Evolutionary conservation across 257 asterid genomes (phyloP).

Genomic region (Fraxinus americana): DNA sequence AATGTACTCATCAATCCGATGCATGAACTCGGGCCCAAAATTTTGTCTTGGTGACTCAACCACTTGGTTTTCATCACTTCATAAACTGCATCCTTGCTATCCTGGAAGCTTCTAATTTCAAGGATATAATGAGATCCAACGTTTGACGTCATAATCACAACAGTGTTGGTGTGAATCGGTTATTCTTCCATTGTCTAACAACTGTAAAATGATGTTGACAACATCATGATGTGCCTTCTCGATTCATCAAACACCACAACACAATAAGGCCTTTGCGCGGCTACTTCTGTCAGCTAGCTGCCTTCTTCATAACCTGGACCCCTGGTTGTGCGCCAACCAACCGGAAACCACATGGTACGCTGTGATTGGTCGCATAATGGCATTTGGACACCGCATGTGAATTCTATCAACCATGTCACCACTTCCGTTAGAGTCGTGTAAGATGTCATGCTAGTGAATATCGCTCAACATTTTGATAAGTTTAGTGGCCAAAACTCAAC

Average conservation of each 20-base stretch:
- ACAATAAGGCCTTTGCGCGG: slow-evolving; percentile 85
- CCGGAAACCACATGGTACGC: slow-evolving; percentile 74
- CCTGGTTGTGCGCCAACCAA: slow-evolving; percentile 97
- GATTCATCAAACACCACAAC: slow-evolving; percentile 87
- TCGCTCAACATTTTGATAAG: no score
- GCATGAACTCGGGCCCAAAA: slow-evolving; percentile 91
- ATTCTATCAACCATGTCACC: no score
- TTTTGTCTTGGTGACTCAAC: slow-evolving; percentile 77
- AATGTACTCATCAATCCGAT: slow-evolving; percentile 82
- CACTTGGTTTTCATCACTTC: slow-evolving; percentile 82
- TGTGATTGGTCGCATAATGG: no score
- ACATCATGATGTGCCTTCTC: slow-evolving; percentile 98
- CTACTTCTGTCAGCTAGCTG: slow-evolving; percentile 86
- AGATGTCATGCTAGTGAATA: no score
- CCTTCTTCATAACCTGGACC: slow-evolving; percentile 69
- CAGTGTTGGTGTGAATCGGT: slow-evolving; percentile 82
- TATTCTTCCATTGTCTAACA: slow-evolving; percentile 88
- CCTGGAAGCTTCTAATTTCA: slow-evolving; percentile 54
- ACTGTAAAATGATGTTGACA: slow-evolving; percentile 77
- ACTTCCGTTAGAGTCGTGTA: no score
- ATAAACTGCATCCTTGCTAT: slow-evolving; percentile 59
- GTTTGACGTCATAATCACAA: slow-evolving; percentile 87
- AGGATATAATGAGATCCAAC: slow-evolving; percentile 83
- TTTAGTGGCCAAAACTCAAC: no score
- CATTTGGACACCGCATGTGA: no score